Evolutionary conservation across 768 basidiomycete species (phyloP).

Genomic region (Hericium erinaceus): DNA sequence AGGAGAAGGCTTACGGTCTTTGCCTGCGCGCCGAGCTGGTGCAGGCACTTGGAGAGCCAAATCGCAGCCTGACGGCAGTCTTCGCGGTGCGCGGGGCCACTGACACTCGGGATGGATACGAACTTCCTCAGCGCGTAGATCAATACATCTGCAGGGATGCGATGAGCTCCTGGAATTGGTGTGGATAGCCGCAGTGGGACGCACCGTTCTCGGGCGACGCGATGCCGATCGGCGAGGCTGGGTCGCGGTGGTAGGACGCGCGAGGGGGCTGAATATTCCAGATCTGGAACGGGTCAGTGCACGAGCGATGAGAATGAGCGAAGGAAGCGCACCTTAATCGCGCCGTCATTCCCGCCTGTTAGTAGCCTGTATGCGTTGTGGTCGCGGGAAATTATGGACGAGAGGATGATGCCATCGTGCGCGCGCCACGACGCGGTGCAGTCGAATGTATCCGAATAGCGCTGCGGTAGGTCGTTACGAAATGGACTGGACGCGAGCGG

Average conservation of each 20-base stretch:
- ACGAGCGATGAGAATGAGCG: neutral
- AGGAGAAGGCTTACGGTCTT: neutral
- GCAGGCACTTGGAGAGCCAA: slow-evolving; percentile 82
- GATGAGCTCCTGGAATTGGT: neutral
- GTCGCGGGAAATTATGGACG: slow-evolving; percentile 50
- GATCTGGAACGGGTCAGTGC: slow-evolving; percentile 20
- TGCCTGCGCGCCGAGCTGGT: slow-evolving; percentile 81
- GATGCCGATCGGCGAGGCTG: neutral
- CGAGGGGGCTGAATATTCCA: slow-evolving; percentile 26
- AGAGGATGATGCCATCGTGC: slow-evolving; percentile 76
- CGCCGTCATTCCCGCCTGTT: slow-evolving; percentile 80
- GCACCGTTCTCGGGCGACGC: neutral
- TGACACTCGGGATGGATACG: slow-evolving; percentile 81
- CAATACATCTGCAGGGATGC: slow-evolving; percentile 48
- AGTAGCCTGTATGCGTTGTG: slow-evolving; percentile 36
- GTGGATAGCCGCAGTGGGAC: neutral
- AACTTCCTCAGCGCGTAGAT: slow-evolving; percentile 78
- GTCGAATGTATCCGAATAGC: slow-evolving; percentile 80
- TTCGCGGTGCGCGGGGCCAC: slow-evolving; percentile 58
- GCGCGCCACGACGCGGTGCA: slow-evolving; percentile 77
- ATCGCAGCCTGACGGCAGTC: slow-evolving; percentile 93
- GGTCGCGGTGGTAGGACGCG: neutral
- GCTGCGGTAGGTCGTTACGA: slow-evolving; percentile 28
- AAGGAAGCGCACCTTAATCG: slow-evolving; percentile 54
- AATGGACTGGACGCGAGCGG: neutral